Conservation (phyloP, 768 basidiomycete genomes). For the Strobilomyces confusus region DNA sequence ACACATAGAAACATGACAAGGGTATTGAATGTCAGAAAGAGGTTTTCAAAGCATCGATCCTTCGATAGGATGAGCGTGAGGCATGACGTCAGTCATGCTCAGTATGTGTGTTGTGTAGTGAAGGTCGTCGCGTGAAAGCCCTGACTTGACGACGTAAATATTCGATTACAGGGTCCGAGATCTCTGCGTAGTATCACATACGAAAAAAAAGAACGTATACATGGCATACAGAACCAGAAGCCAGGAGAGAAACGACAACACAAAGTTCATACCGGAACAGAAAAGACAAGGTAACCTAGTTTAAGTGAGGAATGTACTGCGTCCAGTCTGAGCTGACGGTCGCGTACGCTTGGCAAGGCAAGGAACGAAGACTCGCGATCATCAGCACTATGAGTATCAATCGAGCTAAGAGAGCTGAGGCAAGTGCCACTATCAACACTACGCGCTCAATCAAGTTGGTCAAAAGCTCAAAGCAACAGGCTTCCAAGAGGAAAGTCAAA, state of each 20-base stretch:
- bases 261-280: not conserved
- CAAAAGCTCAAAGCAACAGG: not conserved
- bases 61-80: too few species aligned
- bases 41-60: too few species aligned
- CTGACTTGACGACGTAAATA: too few species aligned
- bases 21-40: too few species aligned
- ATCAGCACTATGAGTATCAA: not conserved
- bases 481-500: not conserved
- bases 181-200: too few species aligned
- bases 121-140: too few species aligned
- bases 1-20: too few species aligned
- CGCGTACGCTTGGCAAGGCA: not conserved
- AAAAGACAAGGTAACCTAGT: not conserved
- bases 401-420: not conserved
- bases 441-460: not conserved
- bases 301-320: not conserved
- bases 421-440: not conserved
- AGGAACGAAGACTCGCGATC: not conserved
- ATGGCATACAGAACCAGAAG: not conserved
- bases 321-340: conserved; percentile 1
- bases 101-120: too few species aligned
- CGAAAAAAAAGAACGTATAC: not conserved
- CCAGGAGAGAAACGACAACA: not conserved
- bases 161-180: too few species aligned
- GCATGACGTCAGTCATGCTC: too few species aligned